Evolutionary conservation across 345 rosid species (phyloP), one percentile per base, ranked within the genome.

Genomic region (Eutrema heterophyllum): DNA sequence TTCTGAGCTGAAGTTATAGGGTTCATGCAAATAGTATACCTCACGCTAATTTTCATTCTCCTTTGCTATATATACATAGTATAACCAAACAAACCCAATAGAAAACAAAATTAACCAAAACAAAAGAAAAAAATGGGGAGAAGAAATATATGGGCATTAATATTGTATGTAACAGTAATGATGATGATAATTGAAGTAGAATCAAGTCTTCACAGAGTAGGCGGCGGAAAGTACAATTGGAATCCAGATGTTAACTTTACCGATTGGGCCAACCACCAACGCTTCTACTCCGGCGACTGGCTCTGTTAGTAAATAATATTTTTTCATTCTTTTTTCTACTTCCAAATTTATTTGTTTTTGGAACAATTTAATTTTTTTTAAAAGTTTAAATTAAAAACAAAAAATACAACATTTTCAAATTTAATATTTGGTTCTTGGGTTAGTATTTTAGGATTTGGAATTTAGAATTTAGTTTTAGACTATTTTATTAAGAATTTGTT

Each of bases 271-370:
- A 62, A 32, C 32, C 71, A 78, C 54, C 59, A 86, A 69, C 70
- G 72, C 6, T 79, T 86, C 71, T 80, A 75, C 53, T 83, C 75
- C 36, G 88, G 90, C 56, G 88, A 83, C 38, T 88, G 90, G 93
- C 84, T 86, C 62, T 84, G 87, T 86, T 18, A 75, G 86, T 78
- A 56, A 38, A 13, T 15, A 29, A n/a, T 9, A 10, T 15, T 49
- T 14, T 12, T 36, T 63, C 36, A 12, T 16, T 46, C 38, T 38
- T 15, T 53, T 11, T 12, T 15, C 11, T 9, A 44, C 9, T 55
- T 54, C 0, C 29, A 1, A 9, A 3, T 39, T 12, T 26, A 3
- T 39, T 12, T 26, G 18, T 35, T 5, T 58, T 16, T 58, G 15
- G 11, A 33, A 30, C 11, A 57, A n/a, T 12, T 7, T 32, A 14